A percentile compares a stretch with the other conserved stretches of the same genome.
phyloP scores from a whole-genome alignment of 495 filamentous ascomycete genomes.

The Cetradonia linearis region DNA sequence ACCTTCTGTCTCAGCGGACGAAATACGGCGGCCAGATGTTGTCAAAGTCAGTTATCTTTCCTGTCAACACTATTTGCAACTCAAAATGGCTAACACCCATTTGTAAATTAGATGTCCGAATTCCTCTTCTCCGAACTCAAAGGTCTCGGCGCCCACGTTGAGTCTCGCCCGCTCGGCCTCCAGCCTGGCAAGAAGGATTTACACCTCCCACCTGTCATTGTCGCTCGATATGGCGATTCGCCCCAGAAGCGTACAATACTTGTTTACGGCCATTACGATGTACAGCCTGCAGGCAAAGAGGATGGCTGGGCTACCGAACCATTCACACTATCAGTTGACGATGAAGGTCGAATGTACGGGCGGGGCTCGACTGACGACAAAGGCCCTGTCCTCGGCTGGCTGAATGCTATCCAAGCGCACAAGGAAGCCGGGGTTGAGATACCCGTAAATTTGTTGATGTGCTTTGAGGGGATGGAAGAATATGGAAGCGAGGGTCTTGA shows the following conservation, averaged over 20 bases:
- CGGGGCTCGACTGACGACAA: slow-evolving; percentile 97
- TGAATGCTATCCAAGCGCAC: slow-evolving; percentile 97
- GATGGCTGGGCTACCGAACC: slow-evolving; percentile 97
- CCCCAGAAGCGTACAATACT: slow-evolving; percentile 87
- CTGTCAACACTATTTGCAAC: not conserved
- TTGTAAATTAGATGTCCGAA: slow-evolving; percentile 62
- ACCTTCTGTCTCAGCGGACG: slow-evolving; percentile 86
- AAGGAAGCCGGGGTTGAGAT: slow-evolving; percentile 86
- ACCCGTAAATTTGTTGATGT: slow-evolving; percentile 97
- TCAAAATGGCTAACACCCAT: slow-evolving; percentile 1
- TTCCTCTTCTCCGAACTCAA: slow-evolving; percentile 77
- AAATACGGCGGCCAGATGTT: slow-evolving; percentile 42
- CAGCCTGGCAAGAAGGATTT: slow-evolving; percentile 84
- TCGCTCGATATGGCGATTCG: slow-evolving; percentile 85
- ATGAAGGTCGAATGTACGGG: slow-evolving; percentile 88
- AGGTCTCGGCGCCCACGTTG: slow-evolving; percentile 72
- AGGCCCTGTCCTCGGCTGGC: slow-evolving; percentile 93
- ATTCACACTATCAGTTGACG: slow-evolving; percentile 79
- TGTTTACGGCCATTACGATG: slow-evolving; percentile 98
- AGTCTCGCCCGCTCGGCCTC: slow-evolving; percentile 74
- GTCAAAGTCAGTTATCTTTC: slow-evolving; percentile 4
- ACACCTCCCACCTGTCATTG: slow-evolving; percentile 82
- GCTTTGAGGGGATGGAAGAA: slow-evolving; percentile 99
- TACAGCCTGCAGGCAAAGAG: slow-evolving; percentile 85
- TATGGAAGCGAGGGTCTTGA: slow-evolving; percentile 95